phyloP scores from a whole-genome alignment of 495 filamentous ascomycete species.

The Podospora pseudocomata region DNA sequence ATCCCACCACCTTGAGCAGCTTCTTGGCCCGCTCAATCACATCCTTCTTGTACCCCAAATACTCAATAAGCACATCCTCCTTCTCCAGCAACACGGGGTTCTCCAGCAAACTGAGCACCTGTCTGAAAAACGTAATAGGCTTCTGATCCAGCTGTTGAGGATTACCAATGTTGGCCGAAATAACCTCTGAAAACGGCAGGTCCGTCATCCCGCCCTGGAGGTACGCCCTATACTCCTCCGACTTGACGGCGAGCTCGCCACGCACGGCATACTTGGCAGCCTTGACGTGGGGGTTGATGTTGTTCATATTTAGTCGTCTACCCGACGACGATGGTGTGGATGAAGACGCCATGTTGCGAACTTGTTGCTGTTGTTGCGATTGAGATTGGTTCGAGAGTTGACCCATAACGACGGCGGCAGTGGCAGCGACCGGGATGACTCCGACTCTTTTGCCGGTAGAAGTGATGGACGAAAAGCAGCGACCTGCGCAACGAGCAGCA shows the following conservation, averaged over 20 bases:
- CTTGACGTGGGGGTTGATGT: conserved; percentile 85
- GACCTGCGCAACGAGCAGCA: conserved; percentile 2
- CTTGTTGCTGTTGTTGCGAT: conserved; percentile 13
- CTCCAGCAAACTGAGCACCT: conserved; percentile 91
- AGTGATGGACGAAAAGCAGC: conserved; percentile 3
- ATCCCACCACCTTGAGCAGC: conserved; percentile 77
- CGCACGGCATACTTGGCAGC: conserved; percentile 93
- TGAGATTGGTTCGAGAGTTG: conserved; percentile 5
- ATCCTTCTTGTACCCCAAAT: conserved; percentile 79
- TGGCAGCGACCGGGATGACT: not conserved
- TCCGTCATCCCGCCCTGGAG: conserved; percentile 52
- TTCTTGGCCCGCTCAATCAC: conserved; percentile 78
- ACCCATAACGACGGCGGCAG: not conserved
- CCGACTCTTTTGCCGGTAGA: not conserved
- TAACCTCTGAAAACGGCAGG: conserved; percentile 84
- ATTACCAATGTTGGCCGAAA: conserved; percentile 98
- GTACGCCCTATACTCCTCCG: conserved; percentile 78
- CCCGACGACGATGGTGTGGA: conserved; percentile 25
- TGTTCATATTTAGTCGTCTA: conserved; percentile 69
- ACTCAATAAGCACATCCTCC: conserved; percentile 61
- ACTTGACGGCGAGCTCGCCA: conserved; percentile 86
- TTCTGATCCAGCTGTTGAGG: conserved; percentile 98
- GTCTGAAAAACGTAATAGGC: conserved; percentile 97
- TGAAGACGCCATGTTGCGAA: conserved; percentile 33
- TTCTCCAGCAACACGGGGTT: conserved; percentile 80